Evolutionary conservation across 2,329 filamentous ascomycete genomes (phyloP), one percentile per base, ranked within the genome.

Genomic region (Juglanconis sp.): DNA sequence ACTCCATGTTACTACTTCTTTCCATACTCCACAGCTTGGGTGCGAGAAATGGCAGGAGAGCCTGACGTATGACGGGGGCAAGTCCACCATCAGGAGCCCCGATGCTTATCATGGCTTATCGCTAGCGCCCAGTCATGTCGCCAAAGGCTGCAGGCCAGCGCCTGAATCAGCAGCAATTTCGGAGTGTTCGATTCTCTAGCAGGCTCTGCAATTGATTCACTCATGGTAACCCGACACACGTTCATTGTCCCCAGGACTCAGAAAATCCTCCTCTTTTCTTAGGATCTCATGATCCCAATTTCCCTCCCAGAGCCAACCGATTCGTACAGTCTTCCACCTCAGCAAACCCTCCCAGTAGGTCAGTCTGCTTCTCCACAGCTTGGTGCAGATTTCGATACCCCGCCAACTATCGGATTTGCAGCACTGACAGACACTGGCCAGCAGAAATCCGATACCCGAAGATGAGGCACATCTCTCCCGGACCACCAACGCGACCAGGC

Each of bases 391-490:
- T 17, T n/a, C 7, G 34, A 11, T 30, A 55, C 60, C 60, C 60
- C 57, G 49, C 56, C 35, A 31, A 24, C 17, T 24, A 24, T 42
- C 54, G 35, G 42, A 47, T 34, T 35, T 13, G 13, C 42, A 44
- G 17, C 32, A 32, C 24, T 44, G 35, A 49, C 61, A 61, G 58
- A 63, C 51, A n/a, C 51, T 58, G 8, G 46, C 34, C 40, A 57
- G 57, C 40, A 46, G 30, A 42, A n/a, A n/a, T 32, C 36, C 44
- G 30, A 55, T 15, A 34, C 5, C 42, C 15, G 57, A 60, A 32
- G 32, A 64, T 64, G 62, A 61, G 59, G 42, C 59, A 59, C 40
- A 62, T 64, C 46, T 36, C 62, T 11, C 62, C 62, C 50, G 62
- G 60, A 15, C 62, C 59, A 11, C 62, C 62, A 44, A 52, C 53